Conservation (phyloP, 31 red algal species). For the Endocladia muricata region DNA sequence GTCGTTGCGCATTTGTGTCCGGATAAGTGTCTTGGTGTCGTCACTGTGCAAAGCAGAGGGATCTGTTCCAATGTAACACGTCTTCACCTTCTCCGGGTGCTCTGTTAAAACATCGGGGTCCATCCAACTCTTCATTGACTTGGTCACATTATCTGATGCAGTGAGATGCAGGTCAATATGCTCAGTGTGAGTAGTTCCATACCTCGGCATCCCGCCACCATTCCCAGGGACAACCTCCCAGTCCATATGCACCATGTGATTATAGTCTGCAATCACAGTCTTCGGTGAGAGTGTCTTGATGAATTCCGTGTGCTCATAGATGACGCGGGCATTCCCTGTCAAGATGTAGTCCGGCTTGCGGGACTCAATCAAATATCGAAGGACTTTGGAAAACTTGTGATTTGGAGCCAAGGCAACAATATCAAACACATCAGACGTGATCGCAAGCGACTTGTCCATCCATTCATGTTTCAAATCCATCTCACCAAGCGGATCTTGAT, state of each 20-base stretch:
- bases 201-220: conserved; percentile 66
- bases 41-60: conserved; percentile 8
- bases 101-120: not conserved
- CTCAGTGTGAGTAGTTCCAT: conserved; percentile 37
- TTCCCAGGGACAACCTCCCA: too few relatives aligned
- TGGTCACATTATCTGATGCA: conserved; percentile 42
- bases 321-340: conserved; percentile 49
- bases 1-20: conserved; percentile 16
- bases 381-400: conserved; percentile 63
- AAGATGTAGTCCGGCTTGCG: conserved; percentile 57
- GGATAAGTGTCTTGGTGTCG: not conserved
- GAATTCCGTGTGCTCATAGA: conserved; percentile 64
- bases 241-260: conserved; percentile 67
- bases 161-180: conserved; percentile 62
- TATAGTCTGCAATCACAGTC: conserved; percentile 54
- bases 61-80: conserved; percentile 69
- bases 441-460: conserved; percentile 45
- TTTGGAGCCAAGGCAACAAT: conserved; percentile 50
- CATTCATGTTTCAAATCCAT: conserved; percentile 56
- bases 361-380: conserved; percentile 53
- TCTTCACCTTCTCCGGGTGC: conserved; percentile 39
- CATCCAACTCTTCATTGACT: conserved; percentile 52
- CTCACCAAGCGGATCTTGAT: conserved; percentile 46
- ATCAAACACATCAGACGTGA: conserved; percentile 69
- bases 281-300: conserved; percentile 50